phyloP scores from a whole-genome alignment of 1,139 yeast species.

The Zygotorulaspora mrakii region DNA sequence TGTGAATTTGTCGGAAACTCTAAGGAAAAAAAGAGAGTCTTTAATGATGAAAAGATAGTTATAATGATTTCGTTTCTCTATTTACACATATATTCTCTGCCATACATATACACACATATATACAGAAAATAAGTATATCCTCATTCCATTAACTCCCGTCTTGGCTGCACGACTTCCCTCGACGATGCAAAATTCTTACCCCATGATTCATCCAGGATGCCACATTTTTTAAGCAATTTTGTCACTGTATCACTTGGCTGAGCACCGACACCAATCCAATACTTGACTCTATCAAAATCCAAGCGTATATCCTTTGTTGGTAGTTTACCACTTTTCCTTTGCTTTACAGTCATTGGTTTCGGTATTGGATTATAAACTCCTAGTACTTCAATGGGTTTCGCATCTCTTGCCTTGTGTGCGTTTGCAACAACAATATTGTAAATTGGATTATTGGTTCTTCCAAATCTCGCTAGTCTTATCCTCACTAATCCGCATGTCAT shows the following conservation, averaged over 20 bases:
- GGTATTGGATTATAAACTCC: conserved; percentile 93
- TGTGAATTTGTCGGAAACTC: conserved; percentile 10
- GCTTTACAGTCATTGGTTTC: conserved; percentile 55
- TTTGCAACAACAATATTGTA: conserved; percentile 90
- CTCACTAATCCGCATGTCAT: conserved; percentile 50
- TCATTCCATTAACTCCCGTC: conserved; percentile 19
- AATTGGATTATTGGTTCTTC: conserved; percentile 80
- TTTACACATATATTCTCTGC: conserved; percentile 4
- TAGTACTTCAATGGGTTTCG: conserved; percentile 86
- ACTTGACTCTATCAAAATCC: conserved; percentile 88
- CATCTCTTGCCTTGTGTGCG: conserved; percentile 65
- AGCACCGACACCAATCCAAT: conserved; percentile 99
- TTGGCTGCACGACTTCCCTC: conserved; percentile 21
- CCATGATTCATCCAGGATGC: conserved; percentile 73
- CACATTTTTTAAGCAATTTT: conserved; percentile 73
- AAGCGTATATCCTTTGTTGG: conserved; percentile 76
- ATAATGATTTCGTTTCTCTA: too few relatives aligned
- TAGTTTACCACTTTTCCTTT: conserved; percentile 52
- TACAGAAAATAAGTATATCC: not conserved
- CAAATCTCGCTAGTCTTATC: conserved; percentile 89
- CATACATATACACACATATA: conserved; percentile 3
- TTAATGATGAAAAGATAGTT: conserved; percentile 13
- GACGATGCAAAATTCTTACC: conserved; percentile 30
- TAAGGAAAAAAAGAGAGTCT: conserved; percentile 16
- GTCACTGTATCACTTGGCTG: conserved; percentile 84